Base-by-base conservation (phyloP, 2,329 filamentous ascomycete genomes). In the Bipolaris victoriae region DNA sequence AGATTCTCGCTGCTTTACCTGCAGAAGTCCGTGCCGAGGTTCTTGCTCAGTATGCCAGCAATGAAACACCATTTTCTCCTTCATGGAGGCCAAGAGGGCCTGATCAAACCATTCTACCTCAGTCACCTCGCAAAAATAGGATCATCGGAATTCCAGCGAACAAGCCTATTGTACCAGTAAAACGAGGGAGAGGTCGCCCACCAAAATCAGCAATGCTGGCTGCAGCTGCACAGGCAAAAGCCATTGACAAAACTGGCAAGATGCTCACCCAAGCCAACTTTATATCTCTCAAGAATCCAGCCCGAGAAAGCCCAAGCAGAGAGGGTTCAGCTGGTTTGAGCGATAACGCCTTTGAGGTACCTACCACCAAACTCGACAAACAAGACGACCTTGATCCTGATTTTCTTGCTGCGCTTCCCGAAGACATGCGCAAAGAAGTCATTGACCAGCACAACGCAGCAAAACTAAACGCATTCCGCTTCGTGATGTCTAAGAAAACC, bases 1-100 rank as follows among this genome's bases (percentile, higher is more conserved):
- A 94, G 40, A 90, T 92, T 1, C 89, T 98, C 61, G 85, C 88
- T 40, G 91, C 90, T 1, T 81, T 99, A 0, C 95, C 95, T 0
- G 87, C 90, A 36, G 92, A 97, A 60, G 86, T 99, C 72, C 90
- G 93, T 61, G 86, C 88, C 1, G 95, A 98, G 75, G 82, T 98
- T 0, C 77, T 97, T 7, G 88, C 85, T 2, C 87, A 89, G 33
- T 96, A 97, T 67, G 73, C 72, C 5, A 61, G 64, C 22, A 61
- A 52, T 7, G 59, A 70, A 57, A 70, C 55, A 13, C 69, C 65
- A 18, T 51, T 48, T 31, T 68, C 65, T 62, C 75, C 57, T 63
- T 74, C 73, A 51, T 76, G 20, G 13, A 63, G 62, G 2, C 57
- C 52, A n/a, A 77, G 70, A 75, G 79, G 50, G 73, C 73, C 49